Percentiles rank a stretch among this genome's conserved stretches.
These are phyloP conservation scores for Prunus yedoensis DNA, from an alignment of 331 rosid species.

Conservation along the genomic window DNA sequence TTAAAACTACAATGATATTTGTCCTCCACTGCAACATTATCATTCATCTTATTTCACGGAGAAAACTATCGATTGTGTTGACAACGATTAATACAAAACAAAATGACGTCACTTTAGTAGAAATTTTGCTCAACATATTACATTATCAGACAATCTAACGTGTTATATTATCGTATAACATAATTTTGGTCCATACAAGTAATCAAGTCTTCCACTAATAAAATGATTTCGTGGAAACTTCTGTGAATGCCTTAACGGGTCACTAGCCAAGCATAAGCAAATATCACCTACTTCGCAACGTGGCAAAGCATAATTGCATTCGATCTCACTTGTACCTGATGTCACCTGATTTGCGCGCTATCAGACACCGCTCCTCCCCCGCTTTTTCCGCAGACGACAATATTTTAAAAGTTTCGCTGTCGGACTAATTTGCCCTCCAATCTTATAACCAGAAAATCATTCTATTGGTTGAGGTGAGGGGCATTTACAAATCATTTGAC, in stretches of 20 bases:
- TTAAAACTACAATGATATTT: too few species aligned
- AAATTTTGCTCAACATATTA: too few species aligned
- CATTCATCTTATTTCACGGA: too few species aligned
- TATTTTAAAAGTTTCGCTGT: neutral
- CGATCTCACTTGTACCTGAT: neutral
- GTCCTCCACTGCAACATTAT: too few species aligned
- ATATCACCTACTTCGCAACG: neutral
- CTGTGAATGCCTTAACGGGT: neutral
- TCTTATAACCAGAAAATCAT: neutral
- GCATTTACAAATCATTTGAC: neutral
- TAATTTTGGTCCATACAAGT: too few species aligned
- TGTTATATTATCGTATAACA: too few species aligned
- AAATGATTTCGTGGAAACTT: too few species aligned
- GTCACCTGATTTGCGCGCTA: slow-evolving; percentile 1
- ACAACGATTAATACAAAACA: too few species aligned
- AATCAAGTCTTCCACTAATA: too few species aligned
- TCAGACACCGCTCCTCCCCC: slow-evolving; percentile 24
- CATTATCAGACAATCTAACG: too few species aligned
- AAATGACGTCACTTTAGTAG: too few species aligned
- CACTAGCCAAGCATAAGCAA: neutral
- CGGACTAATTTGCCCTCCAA: slow-evolving; percentile 22
- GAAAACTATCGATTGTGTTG: too few species aligned
- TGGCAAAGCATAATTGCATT: neutral
- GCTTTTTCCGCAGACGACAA: slow-evolving; percentile 27
- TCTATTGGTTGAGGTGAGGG: neutral